These are phyloP conservation scores for Fusarium camptoceras DNA, from an alignment of 2,329 filamentous ascomycete species.

Conservation along the genomic window DNA sequence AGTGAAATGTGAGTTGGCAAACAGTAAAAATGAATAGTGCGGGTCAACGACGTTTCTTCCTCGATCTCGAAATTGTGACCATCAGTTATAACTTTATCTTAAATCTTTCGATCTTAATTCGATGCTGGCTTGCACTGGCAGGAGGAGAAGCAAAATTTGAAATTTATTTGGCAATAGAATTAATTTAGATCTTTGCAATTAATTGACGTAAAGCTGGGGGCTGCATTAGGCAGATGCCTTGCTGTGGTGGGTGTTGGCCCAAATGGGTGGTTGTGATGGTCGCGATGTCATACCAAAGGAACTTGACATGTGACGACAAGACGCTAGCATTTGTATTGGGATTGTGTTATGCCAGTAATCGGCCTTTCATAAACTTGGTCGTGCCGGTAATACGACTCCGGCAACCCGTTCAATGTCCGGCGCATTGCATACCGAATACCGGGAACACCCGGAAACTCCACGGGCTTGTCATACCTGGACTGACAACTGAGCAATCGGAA, in stretches of 20 bases:
- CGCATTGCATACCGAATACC: background rate
- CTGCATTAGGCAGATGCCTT: background rate
- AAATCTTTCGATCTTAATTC: background rate
- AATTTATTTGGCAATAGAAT: too few species aligned
- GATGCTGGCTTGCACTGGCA: background rate
- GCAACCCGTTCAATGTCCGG: background rate
- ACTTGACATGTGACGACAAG: too few species aligned
- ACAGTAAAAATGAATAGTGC: background rate
- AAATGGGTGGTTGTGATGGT: too few species aligned
- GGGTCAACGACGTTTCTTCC: background rate
- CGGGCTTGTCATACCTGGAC: background rate
- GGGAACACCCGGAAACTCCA: slow-evolving; percentile 1
- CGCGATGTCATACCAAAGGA: too few species aligned
- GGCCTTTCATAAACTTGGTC: fast-evolving
- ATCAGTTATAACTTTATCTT: slow-evolving; percentile 11
- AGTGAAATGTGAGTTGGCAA: background rate
- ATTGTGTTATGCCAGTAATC: background rate
- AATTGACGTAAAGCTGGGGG: background rate
- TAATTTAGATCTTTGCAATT: background rate
- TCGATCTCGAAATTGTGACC: background rate
- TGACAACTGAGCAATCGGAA: background rate
- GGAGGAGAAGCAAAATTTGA: fast-evolving
- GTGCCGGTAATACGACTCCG: background rate
- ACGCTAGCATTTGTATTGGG: too few species aligned
- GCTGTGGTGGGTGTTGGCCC: background rate